Percentiles rank a stretch among this genome's conserved stretches.
phyloP scores from a whole-genome alignment of 495 filamentous ascomycete genomes.

The Talaromyces thailandensis region DNA sequence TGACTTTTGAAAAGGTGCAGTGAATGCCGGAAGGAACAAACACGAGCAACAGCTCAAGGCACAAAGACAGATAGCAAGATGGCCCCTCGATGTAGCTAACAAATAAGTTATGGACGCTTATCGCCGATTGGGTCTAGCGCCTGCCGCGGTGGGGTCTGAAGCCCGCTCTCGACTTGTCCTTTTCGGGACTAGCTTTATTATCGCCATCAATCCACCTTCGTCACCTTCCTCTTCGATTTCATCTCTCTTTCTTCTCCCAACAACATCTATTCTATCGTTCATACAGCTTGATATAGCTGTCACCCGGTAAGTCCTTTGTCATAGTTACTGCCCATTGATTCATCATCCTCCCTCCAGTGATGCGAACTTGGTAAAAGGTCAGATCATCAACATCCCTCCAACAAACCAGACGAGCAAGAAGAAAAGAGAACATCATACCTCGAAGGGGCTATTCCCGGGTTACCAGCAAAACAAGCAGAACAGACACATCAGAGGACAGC shows the following conservation, averaged over 20 bases:
- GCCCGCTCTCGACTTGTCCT: background rate
- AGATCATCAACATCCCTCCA: constrained; percentile 28
- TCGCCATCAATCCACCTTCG: background rate
- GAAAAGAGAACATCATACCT: constrained; percentile 7
- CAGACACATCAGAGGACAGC: background rate
- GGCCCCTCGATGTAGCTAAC: background rate
- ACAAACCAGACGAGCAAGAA: constrained; percentile 18
- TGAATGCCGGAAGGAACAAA: background rate
- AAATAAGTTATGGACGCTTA: background rate
- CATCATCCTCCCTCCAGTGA: constrained; percentile 38
- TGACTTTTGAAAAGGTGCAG: background rate
- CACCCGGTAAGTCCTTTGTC: background rate
- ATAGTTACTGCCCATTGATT: background rate
- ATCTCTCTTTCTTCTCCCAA: background rate
- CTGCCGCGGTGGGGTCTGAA: background rate
- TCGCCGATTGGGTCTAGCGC: constrained; percentile 1
- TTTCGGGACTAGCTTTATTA: background rate
- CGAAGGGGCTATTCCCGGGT: constrained; percentile 3
- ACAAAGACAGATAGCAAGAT: background rate
- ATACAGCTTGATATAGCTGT: background rate
- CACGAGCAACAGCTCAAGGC: background rate
- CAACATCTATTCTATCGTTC: background rate
- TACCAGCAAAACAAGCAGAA: background rate
- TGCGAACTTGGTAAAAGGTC: constrained; percentile 59
- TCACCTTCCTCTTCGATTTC: background rate